Percentiles rank a stretch among this genome's conserved stretches.
Conservation (phyloP, 2,329 filamentous ascomycete genomes). For the Trichoderma arundinaceum region DNA sequence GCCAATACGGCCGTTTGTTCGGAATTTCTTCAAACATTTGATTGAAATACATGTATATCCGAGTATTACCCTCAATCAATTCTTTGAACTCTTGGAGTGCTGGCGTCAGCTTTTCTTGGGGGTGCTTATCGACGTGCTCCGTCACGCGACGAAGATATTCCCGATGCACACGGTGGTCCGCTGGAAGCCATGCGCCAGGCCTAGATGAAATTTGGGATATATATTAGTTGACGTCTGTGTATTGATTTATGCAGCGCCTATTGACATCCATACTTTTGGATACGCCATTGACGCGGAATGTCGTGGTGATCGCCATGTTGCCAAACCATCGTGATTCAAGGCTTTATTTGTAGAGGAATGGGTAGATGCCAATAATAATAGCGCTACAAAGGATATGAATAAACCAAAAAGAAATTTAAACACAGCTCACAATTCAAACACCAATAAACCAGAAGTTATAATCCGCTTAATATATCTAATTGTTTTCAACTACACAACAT, state of each 20-base stretch:
- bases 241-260: too few relatives aligned
- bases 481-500: background rate
- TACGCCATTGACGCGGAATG: slow-evolving; percentile 55
- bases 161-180: slow-evolving; percentile 65
- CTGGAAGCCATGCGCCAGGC: slow-evolving; percentile 66
- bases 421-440: too few relatives aligned
- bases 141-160: slow-evolving; percentile 66
- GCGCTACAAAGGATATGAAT: background rate
- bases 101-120: slow-evolving; percentile 58
- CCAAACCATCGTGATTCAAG: slow-evolving; percentile 51
- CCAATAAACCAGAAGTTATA: too few relatives aligned
- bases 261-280: slow-evolving; percentile 50
- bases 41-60: slow-evolving; percentile 69
- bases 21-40: slow-evolving; percentile 65
- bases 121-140: slow-evolving; percentile 58
- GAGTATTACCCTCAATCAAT: slow-evolving; percentile 67
- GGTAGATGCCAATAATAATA: background rate
- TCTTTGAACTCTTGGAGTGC: slow-evolving; percentile 68
- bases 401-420: too few relatives aligned
- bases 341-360: too few relatives aligned
- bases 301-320: slow-evolving; percentile 58
- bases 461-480: too few relatives aligned
- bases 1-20: slow-evolving; percentile 60
- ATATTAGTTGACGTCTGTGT: too few relatives aligned
- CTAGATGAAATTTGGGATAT: slow-evolving; percentile 40